Evolutionary conservation across 495 filamentous ascomycete species (phyloP).

Genomic region (Penicillium lividum): DNA sequence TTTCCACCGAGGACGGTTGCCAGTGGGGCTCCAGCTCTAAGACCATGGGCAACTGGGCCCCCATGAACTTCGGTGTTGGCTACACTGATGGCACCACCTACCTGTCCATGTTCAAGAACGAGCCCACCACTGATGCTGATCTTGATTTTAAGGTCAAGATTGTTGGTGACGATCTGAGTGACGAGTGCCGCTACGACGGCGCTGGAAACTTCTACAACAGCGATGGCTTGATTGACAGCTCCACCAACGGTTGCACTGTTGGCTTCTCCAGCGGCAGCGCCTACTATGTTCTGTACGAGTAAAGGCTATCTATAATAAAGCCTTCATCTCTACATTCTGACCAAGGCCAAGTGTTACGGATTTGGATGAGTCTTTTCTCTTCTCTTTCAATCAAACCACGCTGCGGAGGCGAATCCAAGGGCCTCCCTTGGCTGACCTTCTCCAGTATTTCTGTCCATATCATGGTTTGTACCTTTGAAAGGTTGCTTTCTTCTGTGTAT

Average conservation of each 20-base stretch:
- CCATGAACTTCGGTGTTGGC: slow-evolving; percentile 84
- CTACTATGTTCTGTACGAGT: slow-evolving; percentile 46
- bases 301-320: slow-evolving; percentile 6
- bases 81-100: slow-evolving; percentile 65
- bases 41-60: slow-evolving; percentile 82
- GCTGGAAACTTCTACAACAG: slow-evolving; percentile 54
- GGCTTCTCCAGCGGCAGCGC: slow-evolving; percentile 48
- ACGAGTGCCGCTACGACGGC: slow-evolving; percentile 67
- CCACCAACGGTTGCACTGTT: slow-evolving; percentile 66
- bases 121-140: slow-evolving; percentile 57
- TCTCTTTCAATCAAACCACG: slow-evolving; percentile 14
- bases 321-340: slow-evolving; percentile 4
- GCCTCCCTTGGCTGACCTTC: slow-evolving; percentile 17
- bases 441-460: slow-evolving; percentile 31
- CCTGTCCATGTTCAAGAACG: slow-evolving; percentile 79
- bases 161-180: slow-evolving; percentile 61
- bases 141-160: slow-evolving; percentile 78
- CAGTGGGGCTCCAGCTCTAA: slow-evolving; percentile 67
- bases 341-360: slow-evolving; percentile 10
- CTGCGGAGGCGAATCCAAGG: slow-evolving; percentile 1
- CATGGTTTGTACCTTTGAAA: slow-evolving; percentile 28
- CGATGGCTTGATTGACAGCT: slow-evolving; percentile 40
- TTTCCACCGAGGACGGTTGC: slow-evolving; percentile 70
- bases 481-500: slow-evolving; percentile 44
- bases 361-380: slow-evolving; percentile 18